phyloP scores from a whole-genome alignment of 345 rosid species.

The Arabis alpina region DNA sequence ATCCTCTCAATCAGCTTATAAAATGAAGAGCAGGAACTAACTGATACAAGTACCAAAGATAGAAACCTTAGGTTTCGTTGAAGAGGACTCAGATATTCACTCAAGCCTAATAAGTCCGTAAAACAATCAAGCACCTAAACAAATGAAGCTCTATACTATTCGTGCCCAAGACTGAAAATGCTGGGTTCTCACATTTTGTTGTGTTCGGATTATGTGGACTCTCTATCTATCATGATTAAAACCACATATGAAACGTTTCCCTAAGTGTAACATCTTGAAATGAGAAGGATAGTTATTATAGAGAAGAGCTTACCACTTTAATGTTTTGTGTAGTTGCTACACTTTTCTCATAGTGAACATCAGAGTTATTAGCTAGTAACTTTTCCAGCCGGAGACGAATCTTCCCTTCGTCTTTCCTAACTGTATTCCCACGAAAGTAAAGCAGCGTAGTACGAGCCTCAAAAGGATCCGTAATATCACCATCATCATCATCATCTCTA shows the following conservation, averaged over 20 bases:
- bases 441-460: conserved; percentile 78
- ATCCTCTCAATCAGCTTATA: conserved; percentile 1
- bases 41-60: conserved; percentile 16
- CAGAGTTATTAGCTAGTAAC: conserved; percentile 64
- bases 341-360: conserved; percentile 72
- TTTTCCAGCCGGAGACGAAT: conserved; percentile 76
- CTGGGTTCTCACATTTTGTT: background rate
- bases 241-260: background rate
- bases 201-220: background rate
- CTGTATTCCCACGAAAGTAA: conserved; percentile 89
- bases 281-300: background rate
- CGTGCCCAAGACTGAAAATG: background rate
- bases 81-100: background rate
- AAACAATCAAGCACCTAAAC: background rate
- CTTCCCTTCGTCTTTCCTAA: conserved; percentile 91
- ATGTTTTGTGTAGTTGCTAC: conserved; percentile 70
- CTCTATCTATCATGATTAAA: background rate
- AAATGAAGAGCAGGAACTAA: conserved; percentile 7
- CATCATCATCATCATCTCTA: conserved; percentile 56
- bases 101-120: background rate
- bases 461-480: conserved; percentile 59
- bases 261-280: conserved; percentile 3
- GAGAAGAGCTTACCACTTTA: conserved; percentile 57
- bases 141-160: conserved; percentile 7
- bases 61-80: background rate